Conservation (phyloP, 2,329 filamentous ascomycete species). For the Fusarium camptoceras region DNA sequence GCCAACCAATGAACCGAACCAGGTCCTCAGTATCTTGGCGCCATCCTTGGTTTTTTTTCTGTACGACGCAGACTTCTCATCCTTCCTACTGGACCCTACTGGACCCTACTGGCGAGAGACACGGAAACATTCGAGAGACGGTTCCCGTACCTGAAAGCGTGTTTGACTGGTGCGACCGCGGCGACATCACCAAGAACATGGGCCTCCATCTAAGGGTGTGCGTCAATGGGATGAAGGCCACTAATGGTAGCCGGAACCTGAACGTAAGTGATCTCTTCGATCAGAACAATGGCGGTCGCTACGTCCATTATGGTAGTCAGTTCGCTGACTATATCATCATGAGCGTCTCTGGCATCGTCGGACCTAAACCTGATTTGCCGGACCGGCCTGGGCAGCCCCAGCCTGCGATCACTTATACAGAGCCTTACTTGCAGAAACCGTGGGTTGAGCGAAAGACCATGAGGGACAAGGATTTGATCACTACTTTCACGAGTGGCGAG, state of each 20-base stretch:
- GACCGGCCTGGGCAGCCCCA: background rate
- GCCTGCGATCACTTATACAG: background rate
- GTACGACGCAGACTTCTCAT: conserved; percentile 1
- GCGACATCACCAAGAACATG: conserved; percentile 2
- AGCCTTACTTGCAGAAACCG: background rate
- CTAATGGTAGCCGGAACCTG: background rate
- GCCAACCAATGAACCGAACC: background rate
- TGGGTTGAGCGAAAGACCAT: background rate
- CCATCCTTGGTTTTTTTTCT: too few relatives aligned
- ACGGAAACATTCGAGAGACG: background rate
- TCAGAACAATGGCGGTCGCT: background rate
- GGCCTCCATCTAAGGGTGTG: conserved; percentile 1
- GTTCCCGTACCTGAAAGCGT: background rate
- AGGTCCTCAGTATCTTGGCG: background rate
- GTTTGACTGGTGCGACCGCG: background rate
- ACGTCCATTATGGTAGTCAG: conserved; percentile 1
- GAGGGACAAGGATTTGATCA: background rate
- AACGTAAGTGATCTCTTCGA: conserved; percentile 1
- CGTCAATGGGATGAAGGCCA: background rate
- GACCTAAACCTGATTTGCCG: background rate
- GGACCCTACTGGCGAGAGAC: background rate
- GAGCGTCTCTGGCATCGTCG: conserved; percentile 3
- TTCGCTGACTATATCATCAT: background rate
- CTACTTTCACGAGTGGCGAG: background rate
- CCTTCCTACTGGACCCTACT: background rate